Base-by-base conservation (phyloP, 163 green algal species). In the Chlamydomonas reinhardtii region DNA sequence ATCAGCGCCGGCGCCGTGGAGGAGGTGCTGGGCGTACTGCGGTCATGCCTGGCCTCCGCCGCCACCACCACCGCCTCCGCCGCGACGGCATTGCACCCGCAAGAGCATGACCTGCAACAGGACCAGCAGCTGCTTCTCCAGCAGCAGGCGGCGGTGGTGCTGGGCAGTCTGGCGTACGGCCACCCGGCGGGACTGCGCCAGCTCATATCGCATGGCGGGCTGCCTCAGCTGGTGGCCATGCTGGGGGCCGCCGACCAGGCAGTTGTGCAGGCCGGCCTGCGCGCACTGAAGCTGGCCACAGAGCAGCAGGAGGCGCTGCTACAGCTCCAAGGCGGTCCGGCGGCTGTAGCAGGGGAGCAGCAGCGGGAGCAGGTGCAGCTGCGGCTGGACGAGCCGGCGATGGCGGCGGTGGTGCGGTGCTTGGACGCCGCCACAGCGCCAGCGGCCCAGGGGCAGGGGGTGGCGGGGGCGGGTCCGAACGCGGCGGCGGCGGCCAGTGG, bases 1-100 rank as follows among this genome's bases (percentile, higher is more conserved):
- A 64, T 95, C 5, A 85, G 83, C 66, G 80, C 84, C 19, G 92
- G 91, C 4, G 92, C 91, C 9, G 86, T 94, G 29, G 72, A 84
- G 22, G 43, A 64, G 12, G 66, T 95, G 64, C 64, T 94, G 0
- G 86, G 61, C 11, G 85, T 93, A 5, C 82, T 95, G n/a, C 61
- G n/a, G 32, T 52, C 61, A 20, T 73, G 32, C 22, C 22, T 64
- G 25, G n/a, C 32, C 75, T 0, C 68, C 20, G 8, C 20, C 56
- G 14, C 56, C 20, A 12, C 20, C 20, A 12, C 20, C 8, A 14
- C 56, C 17, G 56, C 19, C 17, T 6, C 56, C 2, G 17, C 56
- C 4, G 17, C 17, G 2, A 22, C 56, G 8, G 19, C 17, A n/a
- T 17, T 25, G 56, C 17, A 65, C 4, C 24, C 35, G 27, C 25